phyloP scores from a whole-genome alignment of 768 basidiomycete genomes.

The Calocybe cyanea region DNA sequence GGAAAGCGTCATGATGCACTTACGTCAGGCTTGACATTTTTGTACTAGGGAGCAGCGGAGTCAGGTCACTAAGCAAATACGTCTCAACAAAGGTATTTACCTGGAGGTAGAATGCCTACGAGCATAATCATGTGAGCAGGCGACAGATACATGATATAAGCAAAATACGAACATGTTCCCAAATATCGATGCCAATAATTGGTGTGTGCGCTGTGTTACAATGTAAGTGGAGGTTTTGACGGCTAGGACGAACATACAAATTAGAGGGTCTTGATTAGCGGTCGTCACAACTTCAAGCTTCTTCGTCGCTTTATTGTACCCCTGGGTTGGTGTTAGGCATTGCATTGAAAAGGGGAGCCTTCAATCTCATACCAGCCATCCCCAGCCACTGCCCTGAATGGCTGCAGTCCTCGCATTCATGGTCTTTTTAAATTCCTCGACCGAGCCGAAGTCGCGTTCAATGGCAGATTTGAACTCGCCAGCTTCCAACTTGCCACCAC shows the following conservation, averaged over 20 bases:
- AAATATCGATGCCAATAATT: slow-evolving; percentile 95
- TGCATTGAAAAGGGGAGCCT: background rate
- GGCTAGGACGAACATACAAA: slow-evolving; percentile 26
- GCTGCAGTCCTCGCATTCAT: slow-evolving; percentile 87
- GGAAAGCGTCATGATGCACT: slow-evolving; percentile 29
- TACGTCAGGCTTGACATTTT: slow-evolving; percentile 93
- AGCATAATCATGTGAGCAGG: slow-evolving; percentile 5
- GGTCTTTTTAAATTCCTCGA: slow-evolving; percentile 81
- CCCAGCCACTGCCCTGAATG: slow-evolving; percentile 98
- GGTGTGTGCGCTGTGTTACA: slow-evolving; percentile 65
- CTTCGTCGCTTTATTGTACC: slow-evolving; percentile 60
- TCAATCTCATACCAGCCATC: slow-evolving; percentile 73
- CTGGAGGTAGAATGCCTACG: slow-evolving; percentile 69
- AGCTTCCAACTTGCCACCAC: slow-evolving; percentile 60
- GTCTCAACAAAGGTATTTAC: slow-evolving; percentile 21
- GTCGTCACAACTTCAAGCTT: slow-evolving; percentile 91
- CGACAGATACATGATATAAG: slow-evolving; percentile 10
- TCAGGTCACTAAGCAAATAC: slow-evolving; percentile 8
- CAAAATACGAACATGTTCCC: slow-evolving; percentile 79
- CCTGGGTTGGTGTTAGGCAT: slow-evolving; percentile 35
- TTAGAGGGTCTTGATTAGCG: slow-evolving; percentile 91
- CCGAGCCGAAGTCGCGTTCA: slow-evolving; percentile 77
- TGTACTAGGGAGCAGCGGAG: slow-evolving; percentile 50
- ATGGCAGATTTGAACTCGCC: slow-evolving; percentile 77
- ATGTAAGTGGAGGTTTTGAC: background rate